These are phyloP conservation scores for Polytrichum commune DNA, from an alignment of 225 moss, liverwort and hornwort species.

Conservation along the genomic window DNA sequence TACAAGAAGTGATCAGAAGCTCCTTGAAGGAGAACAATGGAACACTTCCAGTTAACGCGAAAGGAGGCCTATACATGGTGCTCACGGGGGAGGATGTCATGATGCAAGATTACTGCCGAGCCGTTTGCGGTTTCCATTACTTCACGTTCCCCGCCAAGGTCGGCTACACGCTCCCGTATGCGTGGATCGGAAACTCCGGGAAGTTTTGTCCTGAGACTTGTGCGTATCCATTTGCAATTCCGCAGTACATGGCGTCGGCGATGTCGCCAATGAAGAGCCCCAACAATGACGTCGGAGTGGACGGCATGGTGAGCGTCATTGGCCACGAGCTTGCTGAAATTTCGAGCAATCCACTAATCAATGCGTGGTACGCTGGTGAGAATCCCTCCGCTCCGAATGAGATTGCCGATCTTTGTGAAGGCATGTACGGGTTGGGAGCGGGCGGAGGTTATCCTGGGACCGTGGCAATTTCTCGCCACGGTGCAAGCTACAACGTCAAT, in stretches of 20 bases:
- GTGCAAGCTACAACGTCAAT: slow-evolving; percentile 57
- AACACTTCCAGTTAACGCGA: slow-evolving; percentile 51
- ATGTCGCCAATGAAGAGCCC: slow-evolving; percentile 50
- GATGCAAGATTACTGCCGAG: slow-evolving; percentile 66
- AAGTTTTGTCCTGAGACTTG: slow-evolving; percentile 47
- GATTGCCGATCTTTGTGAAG: slow-evolving; percentile 61
- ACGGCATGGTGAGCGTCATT: slow-evolving; percentile 64
- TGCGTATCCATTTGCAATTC: slow-evolving; percentile 54
- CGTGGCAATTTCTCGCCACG: slow-evolving; percentile 29
- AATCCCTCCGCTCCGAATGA: slow-evolving; percentile 48
- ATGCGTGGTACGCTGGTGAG: slow-evolving; percentile 59
- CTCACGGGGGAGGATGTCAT: slow-evolving; percentile 48
- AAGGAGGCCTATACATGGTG: slow-evolving; percentile 57
- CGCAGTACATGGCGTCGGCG: slow-evolving; percentile 32
- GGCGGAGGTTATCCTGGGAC: slow-evolving; percentile 44
- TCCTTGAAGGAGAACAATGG: slow-evolving; percentile 35
- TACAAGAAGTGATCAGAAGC: slow-evolving; percentile 51
- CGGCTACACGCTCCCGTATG: slow-evolving; percentile 56
- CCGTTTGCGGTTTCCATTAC: slow-evolving; percentile 62
- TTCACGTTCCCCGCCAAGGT: slow-evolving; percentile 62
- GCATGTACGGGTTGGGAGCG: slow-evolving; percentile 48
- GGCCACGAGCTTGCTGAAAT: slow-evolving; percentile 60
- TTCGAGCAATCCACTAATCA: slow-evolving; percentile 52
- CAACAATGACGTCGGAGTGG: slow-evolving; percentile 46
- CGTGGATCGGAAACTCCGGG: slow-evolving; percentile 58